Evolutionary conservation across 352 stramenopile genomes (phyloP).

Genomic region (Blastocystis sp.): DNA sequence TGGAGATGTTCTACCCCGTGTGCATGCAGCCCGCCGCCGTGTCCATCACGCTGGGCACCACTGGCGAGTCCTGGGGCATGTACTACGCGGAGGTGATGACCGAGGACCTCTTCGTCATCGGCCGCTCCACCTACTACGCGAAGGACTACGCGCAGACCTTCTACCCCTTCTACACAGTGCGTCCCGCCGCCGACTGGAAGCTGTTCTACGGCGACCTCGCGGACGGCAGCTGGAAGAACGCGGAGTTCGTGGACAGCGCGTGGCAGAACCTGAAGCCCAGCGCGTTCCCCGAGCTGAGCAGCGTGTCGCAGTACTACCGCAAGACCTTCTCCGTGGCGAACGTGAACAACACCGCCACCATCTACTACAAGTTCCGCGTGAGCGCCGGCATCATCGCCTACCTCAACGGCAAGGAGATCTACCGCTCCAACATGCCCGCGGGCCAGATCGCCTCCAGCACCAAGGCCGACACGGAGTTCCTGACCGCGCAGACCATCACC

Average conservation of each 20-base stretch:
- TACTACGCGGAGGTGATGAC: conserved; percentile 55
- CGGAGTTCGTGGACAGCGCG: conserved; percentile 8
- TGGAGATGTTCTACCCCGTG: conserved; percentile 60
- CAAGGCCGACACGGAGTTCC: conserved; percentile 38
- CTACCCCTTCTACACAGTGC: conserved; percentile 52
- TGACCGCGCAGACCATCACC: conserved; percentile 38
- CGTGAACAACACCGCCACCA: neutral
- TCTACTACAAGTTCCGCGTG: conserved; percentile 41
- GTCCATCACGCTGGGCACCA: neutral
- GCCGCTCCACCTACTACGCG: neutral
- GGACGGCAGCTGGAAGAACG: conserved; percentile 18
- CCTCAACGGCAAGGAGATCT: conserved; percentile 60
- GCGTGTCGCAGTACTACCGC: conserved; percentile 59
- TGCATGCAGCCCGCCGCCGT: neutral
- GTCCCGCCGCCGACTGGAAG: conserved; percentile 18
- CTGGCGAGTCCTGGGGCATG: conserved; percentile 9
- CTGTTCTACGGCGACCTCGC: conserved; percentile 17
- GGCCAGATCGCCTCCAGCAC: conserved; percentile 22
- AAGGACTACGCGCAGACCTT: neutral
- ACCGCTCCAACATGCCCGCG: conserved; percentile 61
- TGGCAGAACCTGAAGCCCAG: conserved; percentile 1
- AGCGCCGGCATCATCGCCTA: conserved; percentile 54
- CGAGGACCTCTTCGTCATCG: conserved; percentile 33
- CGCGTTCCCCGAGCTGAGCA: conserved; percentile 29
- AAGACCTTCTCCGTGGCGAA: conserved; percentile 29